A percentile compares a stretch with the other conserved stretches of the same genome.
Evolutionary conservation across 306 rosid species (phyloP).

Genomic region (Vigna hirtella): DNA sequence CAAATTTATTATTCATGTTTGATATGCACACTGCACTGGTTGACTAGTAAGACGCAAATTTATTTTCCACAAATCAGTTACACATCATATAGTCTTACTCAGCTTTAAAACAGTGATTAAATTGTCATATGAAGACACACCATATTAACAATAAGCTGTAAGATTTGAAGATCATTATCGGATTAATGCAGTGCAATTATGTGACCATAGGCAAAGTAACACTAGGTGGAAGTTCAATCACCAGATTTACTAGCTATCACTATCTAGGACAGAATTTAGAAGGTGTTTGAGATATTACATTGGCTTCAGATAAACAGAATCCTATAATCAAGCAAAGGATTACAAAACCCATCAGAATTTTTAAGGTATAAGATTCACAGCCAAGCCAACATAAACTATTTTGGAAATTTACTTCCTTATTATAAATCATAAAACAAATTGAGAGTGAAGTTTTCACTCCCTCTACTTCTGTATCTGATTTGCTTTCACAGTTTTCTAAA

Average conservation of each 20-base stretch:
- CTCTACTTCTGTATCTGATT: background rate
- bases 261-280: slow-evolving; percentile 12
- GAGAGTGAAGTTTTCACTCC: background rate
- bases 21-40: slow-evolving; percentile 1
- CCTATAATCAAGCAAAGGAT: slow-evolving; percentile 2
- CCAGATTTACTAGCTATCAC: slow-evolving; percentile 13
- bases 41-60: slow-evolving; percentile 4
- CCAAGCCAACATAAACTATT: slow-evolving; percentile 11
- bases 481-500: background rate
- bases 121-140: slow-evolving; percentile 14
- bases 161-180: slow-evolving; percentile 18
- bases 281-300: background rate
- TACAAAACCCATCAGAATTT: slow-evolving; percentile 8
- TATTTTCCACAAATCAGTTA: slow-evolving; percentile 3
- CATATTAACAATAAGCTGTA: background rate
- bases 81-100: slow-evolving; percentile 8
- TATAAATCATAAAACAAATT: background rate
- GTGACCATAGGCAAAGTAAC: background rate
- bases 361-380: slow-evolving; percentile 1
- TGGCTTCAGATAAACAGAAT: background rate
- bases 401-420: background rate
- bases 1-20: slow-evolving; percentile 30
- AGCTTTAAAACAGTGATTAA: slow-evolving; percentile 37
- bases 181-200: background rate
- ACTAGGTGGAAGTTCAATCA: slow-evolving; percentile 23